Evolutionary conservation across 352 stramenopile species (phyloP), one percentile per base, ranked within the genome.

Genomic region (Phytophthora pinifolia): DNA sequence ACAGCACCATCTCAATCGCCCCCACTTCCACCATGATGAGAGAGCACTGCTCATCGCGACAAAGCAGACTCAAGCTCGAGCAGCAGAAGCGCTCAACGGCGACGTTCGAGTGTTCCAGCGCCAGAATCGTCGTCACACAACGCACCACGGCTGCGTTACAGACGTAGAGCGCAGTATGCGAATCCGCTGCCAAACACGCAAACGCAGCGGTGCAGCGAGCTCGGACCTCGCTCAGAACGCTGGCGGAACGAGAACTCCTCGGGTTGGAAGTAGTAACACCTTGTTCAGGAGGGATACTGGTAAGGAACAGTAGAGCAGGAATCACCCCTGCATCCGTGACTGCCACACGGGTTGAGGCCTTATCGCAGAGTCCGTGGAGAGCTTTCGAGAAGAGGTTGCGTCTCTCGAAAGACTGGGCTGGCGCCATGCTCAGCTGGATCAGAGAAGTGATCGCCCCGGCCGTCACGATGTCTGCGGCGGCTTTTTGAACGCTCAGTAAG

Each of bases 51-150:
- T 90, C 76, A n/a, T 94, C 75, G 35, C 76, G 73, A 32, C 74
- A 88, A 3, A 94, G 56, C 0, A 90, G 49, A 65, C 81, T 91
- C 35, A 94, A 59, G 22, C 77, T 89, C 9, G 76, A 73, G 52
- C 75, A 88, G 50, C 81, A 88, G 30, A 86, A 83, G 1, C 80
- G 78, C 50, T 89, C 77, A 32, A 89, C 88, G 9, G 67, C 62
- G 1, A 88, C 64, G 31, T 78, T 81, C 1, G 60, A 62, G 9
- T 71, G 75, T 38, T 90, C 81, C 2, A 75, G 46, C 0, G 59
- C 64, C 4, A 93, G 50, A 27, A 88, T 79, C 4, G 52, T 45
- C 4, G 79, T 74, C 18, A 93, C 74, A 30, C 68, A 84, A 13
- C 68, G 62, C 12, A 89, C 80, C 0, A 93, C 80, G 9, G 63